Conservation (phyloP, 306 rosid genomes). For the Crotalaria pallida region DNA sequence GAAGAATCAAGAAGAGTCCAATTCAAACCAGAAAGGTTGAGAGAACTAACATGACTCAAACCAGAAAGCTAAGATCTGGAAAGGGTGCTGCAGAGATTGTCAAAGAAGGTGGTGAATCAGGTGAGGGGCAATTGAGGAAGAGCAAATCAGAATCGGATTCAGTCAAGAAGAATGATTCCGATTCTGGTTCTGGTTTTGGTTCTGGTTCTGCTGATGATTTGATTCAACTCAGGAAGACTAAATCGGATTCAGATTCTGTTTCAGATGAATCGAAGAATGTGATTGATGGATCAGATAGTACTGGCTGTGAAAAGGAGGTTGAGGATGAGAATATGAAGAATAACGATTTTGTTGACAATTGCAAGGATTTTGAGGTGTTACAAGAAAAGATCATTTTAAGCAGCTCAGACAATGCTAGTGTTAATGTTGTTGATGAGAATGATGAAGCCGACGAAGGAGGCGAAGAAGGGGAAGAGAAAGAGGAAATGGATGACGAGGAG, state of each 20-base stretch:
- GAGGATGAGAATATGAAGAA: constrained; percentile 32
- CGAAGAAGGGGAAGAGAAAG: constrained; percentile 20
- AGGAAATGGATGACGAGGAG: constrained; percentile 15
- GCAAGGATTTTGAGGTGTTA: constrained; percentile 51
- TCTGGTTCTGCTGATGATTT: constrained; percentile 7
- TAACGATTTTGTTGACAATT: constrained; percentile 33
- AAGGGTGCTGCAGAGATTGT: constrained; percentile 17
- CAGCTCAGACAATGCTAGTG: constrained; percentile 19
- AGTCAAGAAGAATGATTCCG: constrained; percentile 2
- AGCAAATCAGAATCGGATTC: constrained; percentile 56
- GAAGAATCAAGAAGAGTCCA: constrained; percentile 46
- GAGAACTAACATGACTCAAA: constrained; percentile 31
- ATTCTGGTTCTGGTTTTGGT: neutral
- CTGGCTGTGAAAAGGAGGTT: constrained; percentile 33
- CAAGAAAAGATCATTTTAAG: constrained; percentile 47
- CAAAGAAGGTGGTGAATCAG: constrained; percentile 14
- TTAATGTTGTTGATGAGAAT: neutral
- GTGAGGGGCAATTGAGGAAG: constrained; percentile 44
- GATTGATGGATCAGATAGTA: constrained; percentile 13
- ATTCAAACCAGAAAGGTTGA: constrained; percentile 35
- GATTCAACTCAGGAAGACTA: constrained; percentile 36
- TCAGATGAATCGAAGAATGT: constrained; percentile 25
- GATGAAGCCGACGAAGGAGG: neutral
- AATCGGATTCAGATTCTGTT: constrained; percentile 29
- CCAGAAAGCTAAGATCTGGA: constrained; percentile 47